phyloP scores from a whole-genome alignment of 202 grass and related monocot genomes.

The Zoysia matrella region DNA sequence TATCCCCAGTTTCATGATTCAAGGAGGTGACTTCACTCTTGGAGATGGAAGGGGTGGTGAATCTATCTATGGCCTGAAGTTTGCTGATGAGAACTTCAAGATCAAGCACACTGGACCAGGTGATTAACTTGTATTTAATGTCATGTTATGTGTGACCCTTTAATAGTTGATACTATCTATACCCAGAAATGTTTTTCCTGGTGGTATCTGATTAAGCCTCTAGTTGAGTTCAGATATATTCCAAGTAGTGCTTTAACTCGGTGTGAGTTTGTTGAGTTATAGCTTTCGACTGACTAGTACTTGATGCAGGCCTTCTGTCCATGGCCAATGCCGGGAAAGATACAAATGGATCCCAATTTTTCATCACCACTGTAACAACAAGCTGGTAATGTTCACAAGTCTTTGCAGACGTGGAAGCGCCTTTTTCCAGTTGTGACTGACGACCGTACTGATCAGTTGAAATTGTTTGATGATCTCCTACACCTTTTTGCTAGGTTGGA shows the following conservation, averaged over 20 bases:
- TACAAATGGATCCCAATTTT: constrained; percentile 97
- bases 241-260: neutral
- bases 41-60: constrained; percentile 96
- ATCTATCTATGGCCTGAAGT: constrained; percentile 91
- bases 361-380: constrained; percentile 96
- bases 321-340: constrained; percentile 96
- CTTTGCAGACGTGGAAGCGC: neutral
- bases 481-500: neutral
- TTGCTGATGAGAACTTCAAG: constrained; percentile 98
- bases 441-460: neutral
- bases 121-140: neutral
- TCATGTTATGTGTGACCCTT: neutral
- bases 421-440: neutral
- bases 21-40: neutral
- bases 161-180: neutral
- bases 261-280: neutral
- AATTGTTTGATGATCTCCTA: neutral
- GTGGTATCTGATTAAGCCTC: neutral
- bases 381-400: constrained; percentile 62
- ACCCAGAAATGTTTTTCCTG: neutral
- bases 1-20: too few relatives aligned
- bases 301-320: constrained; percentile 72
- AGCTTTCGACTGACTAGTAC: constrained; percentile 17
- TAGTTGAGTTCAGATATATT: neutral
- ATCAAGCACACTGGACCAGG: constrained; percentile 98